Base-by-base conservation (phyloP, 768 basidiomycete species). In the Termitomyces sp. region DNA sequence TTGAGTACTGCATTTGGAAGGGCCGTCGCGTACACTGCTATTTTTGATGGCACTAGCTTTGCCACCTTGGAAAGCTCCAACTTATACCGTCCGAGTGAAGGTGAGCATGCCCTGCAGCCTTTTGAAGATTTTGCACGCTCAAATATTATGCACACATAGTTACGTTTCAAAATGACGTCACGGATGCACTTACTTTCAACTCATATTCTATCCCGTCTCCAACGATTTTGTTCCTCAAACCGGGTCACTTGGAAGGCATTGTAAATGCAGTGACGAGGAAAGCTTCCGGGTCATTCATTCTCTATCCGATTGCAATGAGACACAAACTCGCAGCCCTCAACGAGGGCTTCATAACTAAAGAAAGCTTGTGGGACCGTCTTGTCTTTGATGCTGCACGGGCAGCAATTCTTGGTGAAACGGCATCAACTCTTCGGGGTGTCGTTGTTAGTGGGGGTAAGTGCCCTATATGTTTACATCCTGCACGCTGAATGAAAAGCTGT, bases 291-390 rank as follows among this genome's bases (percentile, higher is more conserved):
- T 81, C 77, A 2, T 75, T 73, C 54, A 57, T 84, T 15, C 60
- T 87, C 17, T 85, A 80, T 64, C 67, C 80, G 5, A 66, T 93
- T 49, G 90, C 85, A 2, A 84, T 83, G 77, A 78, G 88, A 32
- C 94, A 94, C 69, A 96, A 96, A 66, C 58, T 83, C 17, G 76
- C 85, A 0, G 80, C 77, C 3, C 68, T 94, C 4, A 65, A 70
- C 0, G 87, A 90, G 54, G 94, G 94, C 5, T 89, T 85, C 60
- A 59, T 93, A 40, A 85, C 81, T 15, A 86, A 86, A 64, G 84
- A 88, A 55, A 87, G 88, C 55, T 66, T 92, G n/a, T 93, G 90
- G 87, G 93, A 97, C 66, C 79, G 85, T 51, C 70, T 87, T 11
- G 80, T 92, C 28, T 89, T 91, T 66, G 84, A 85, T 54, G 68